A percentile compares a stretch with the other conserved stretches of the same genome.
These are phyloP conservation scores for Meira miltonrushii DNA, from an alignment of 1,284 basidiomycete genomes.

Conservation along the genomic window DNA sequence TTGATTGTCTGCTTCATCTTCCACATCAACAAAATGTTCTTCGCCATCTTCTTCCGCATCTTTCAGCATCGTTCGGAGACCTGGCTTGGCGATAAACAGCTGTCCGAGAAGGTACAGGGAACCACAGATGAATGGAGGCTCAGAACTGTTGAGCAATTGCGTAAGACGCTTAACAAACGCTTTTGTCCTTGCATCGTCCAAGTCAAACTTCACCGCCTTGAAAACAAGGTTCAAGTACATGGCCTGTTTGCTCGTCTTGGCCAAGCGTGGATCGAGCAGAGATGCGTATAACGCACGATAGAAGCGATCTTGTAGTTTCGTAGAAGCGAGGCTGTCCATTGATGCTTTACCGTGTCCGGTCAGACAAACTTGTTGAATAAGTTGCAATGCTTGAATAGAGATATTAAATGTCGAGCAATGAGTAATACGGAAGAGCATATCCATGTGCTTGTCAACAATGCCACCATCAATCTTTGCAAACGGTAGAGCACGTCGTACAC, in stretches of 20 bases:
- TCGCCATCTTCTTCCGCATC: slow-evolving; percentile 54
- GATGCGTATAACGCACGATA: slow-evolving; percentile 87
- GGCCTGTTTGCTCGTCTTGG: slow-evolving; percentile 83
- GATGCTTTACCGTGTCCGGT: not conserved
- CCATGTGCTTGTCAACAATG: slow-evolving; percentile 77
- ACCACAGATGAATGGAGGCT: slow-evolving; percentile 84
- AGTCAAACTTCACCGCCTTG: slow-evolving; percentile 81
- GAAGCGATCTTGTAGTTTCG: slow-evolving; percentile 60
- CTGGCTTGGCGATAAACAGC: slow-evolving; percentile 71
- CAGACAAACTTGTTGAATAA: slow-evolving; percentile 74
- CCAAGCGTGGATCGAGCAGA: slow-evolving; percentile 74
- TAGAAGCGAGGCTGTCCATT: not conserved
- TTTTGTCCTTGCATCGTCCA: slow-evolving; percentile 64
- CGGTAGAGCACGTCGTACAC: slow-evolving; percentile 90
- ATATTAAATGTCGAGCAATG: slow-evolving; percentile 89
- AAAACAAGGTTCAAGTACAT: slow-evolving; percentile 96
- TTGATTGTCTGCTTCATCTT: slow-evolving; percentile 31
- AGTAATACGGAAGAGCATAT: slow-evolving; percentile 89
- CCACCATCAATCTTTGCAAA: slow-evolving; percentile 70
- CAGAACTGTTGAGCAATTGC: slow-evolving; percentile 72
- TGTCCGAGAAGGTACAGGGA: slow-evolving; percentile 62
- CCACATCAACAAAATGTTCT: slow-evolving; percentile 57
- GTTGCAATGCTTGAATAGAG: slow-evolving; percentile 82
- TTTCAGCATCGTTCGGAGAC: slow-evolving; percentile 66
- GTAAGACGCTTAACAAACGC: slow-evolving; percentile 82